These are phyloP conservation scores for Arabis alpina DNA, from an alignment of 345 rosid species.

Conservation along the genomic window DNA sequence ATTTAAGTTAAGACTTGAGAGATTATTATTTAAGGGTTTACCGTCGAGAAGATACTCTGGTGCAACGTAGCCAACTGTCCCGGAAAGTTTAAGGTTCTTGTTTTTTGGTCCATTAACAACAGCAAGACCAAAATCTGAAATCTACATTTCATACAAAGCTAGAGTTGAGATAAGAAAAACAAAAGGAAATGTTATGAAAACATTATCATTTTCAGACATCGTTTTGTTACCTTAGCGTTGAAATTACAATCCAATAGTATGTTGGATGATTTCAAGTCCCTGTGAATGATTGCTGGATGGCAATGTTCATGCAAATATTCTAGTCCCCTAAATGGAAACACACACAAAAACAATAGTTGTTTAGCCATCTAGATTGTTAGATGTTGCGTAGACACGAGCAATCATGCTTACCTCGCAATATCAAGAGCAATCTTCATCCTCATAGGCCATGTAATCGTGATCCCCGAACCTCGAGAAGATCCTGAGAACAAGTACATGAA, in stretches of 20 bases:
- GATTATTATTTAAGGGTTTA: slow-evolving; percentile 38
- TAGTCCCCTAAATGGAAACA: slow-evolving; percentile 71
- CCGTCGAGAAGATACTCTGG: slow-evolving; percentile 95
- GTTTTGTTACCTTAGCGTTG: slow-evolving; percentile 84
- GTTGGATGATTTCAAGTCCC: slow-evolving; percentile 98
- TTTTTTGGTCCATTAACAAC: slow-evolving; percentile 68
- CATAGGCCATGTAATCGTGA: slow-evolving; percentile 83
- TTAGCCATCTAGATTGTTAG: slow-evolving; percentile 2
- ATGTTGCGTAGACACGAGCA: slow-evolving; percentile 11
- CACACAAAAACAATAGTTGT: background rate
- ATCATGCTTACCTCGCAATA: slow-evolving; percentile 64
- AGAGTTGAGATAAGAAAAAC: slow-evolving; percentile 12
- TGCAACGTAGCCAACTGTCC: slow-evolving; percentile 94
- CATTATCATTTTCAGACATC: background rate
- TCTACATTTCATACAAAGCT: slow-evolving; percentile 49
- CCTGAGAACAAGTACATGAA: slow-evolving; percentile 49
- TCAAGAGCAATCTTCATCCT: slow-evolving; percentile 96
- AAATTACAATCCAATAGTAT: slow-evolving; percentile 82
- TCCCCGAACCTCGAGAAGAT: slow-evolving; percentile 67
- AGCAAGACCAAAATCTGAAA: slow-evolving; percentile 97
- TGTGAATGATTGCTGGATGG: slow-evolving; percentile 89
- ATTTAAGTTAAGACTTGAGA: background rate
- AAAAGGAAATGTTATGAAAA: background rate
- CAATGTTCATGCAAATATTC: slow-evolving; percentile 95
- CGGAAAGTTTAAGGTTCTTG: slow-evolving; percentile 84